These are phyloP conservation scores for Amaranthus tricolor DNA, from an alignment of 179 eudicot species.

Conservation along the genomic window DNA sequence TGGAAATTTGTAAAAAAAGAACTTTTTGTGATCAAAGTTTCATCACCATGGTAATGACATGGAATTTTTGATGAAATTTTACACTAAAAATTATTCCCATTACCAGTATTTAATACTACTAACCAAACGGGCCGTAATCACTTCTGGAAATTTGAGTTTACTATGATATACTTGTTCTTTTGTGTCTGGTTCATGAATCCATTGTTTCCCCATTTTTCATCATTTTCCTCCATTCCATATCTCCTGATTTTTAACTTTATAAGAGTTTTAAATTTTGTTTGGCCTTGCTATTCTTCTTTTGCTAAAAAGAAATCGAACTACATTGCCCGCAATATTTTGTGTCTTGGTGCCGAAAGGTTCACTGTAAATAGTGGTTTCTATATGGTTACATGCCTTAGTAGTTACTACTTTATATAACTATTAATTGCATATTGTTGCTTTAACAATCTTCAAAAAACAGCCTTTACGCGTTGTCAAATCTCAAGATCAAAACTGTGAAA, in stretches of 20 bases:
- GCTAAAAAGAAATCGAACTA: background rate
- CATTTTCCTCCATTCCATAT: background rate
- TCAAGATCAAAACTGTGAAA: background rate
- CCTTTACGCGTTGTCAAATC: background rate
- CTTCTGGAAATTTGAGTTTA: background rate
- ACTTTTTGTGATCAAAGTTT: no score
- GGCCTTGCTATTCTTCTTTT: background rate
- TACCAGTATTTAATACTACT: no score
- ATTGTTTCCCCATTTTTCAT: background rate
- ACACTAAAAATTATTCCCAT: no score
- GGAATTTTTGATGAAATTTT: no score
- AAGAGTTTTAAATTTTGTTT: background rate
- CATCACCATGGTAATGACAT: background rate
- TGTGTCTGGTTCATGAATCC: background rate
- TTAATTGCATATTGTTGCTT: background rate
- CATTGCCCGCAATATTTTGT: background rate
- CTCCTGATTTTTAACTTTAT: background rate
- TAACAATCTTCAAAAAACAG: background rate
- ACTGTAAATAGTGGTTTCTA: background rate
- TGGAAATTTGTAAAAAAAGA: no score
- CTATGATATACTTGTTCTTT: background rate
- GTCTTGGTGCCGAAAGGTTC: background rate
- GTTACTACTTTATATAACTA: background rate
- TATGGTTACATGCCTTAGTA: background rate
- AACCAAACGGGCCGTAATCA: background rate